Base-by-base conservation (phyloP, 2,329 filamentous ascomycete genomes). In the Penicillium fuscoglaucum region DNA sequence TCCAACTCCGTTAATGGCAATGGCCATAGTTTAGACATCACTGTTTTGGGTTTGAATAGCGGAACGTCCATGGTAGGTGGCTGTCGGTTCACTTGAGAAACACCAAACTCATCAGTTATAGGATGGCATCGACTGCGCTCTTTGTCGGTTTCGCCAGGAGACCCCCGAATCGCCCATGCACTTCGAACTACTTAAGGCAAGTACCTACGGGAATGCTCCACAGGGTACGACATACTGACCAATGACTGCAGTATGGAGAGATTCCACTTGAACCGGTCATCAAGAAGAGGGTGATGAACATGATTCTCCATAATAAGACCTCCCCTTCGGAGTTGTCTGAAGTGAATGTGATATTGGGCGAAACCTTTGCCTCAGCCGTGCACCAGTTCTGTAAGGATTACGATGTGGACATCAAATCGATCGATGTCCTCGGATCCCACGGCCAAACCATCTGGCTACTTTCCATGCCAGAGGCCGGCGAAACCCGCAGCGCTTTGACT, bases 381-480 rank as follows among this genome's bases (percentile, higher is more conserved):
- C 74, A 79, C 37, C 66, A 76, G 29, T 86, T 87, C 65, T 81
- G 77, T 64, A 65, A 73, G 19, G 74, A 78, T 48, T 68, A 82
- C 47, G 62, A 71, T 24, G 70, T 84, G 43, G 64, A 77, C 12
- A 70, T 80, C 21, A 68, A 73, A 17, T 74, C 74, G 8, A 80
- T 87, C 59, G 83, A 86, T 61, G 78, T 77, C 24, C 77, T 86
- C 39, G 83, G 83, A 26, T 84, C 82, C 3, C 83, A 87, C 62
- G 83, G 83, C 15, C 83, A 85, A 70, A 86, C 83, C 10, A 83
- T 84, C 62, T 86, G 81, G 81, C 73, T 84, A 6, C 73, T 81
- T 17, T 80, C 77, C 53, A 83, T 84, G 81, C 81, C 83, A 0
- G 76, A 80, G 51, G 56, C 64, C 28, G 79, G 77, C 9, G 76